Base-by-base conservation (phyloP, 1,284 basidiomycete genomes). In the Ustilago loliicola region DNA sequence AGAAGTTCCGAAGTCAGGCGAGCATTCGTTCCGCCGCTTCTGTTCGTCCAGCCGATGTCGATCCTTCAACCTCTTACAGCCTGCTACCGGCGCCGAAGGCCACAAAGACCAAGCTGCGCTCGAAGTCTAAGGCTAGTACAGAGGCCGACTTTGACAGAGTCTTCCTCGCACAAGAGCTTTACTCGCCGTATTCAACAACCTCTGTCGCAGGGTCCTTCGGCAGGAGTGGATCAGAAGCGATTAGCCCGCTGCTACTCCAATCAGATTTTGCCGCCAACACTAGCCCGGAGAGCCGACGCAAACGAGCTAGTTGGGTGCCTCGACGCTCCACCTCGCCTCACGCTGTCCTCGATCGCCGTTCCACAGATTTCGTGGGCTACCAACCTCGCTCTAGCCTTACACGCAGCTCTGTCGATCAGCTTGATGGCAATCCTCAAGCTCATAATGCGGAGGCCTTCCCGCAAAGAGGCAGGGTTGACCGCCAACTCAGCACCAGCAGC, bases 81-180 rank as follows among this genome's bases (percentile, higher is more conserved):
- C 34, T 38, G 15, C 52, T 71, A 19, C 68, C 61, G 0, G 21
- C 27, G 3, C 73, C 73, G 2, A 71, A 71, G 25, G 48, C 38
- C 5, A 56, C 58, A 45, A 76, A 71, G 58, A 56, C 51, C 40
- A 71, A 79, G 64, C 38, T 72, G 23, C 60, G 79, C 25, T 62
- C 67, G 27, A 78, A 75, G 50, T 64, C 67, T 23, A 81, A 80
- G 40, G 6, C 63, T n/a, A 29, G 48, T 8, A 69, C 74, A 42
- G 77, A 80, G 30, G 58, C 32, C 15, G 79, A 81, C 38, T 85
- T 87, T 34, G 67, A 66, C 32, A 60, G 69, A 15, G 67, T 87
- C 30, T 86, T 86, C 53, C 80, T 87, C 6, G 85, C 84, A 0
- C 86, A 87, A 54, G 86, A 86, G 69, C 79, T 87, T 11, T 40